Evolutionary conservation across 257 asterid genomes (phyloP).

Genomic region (Dorcoceras hygrometricum): DNA sequence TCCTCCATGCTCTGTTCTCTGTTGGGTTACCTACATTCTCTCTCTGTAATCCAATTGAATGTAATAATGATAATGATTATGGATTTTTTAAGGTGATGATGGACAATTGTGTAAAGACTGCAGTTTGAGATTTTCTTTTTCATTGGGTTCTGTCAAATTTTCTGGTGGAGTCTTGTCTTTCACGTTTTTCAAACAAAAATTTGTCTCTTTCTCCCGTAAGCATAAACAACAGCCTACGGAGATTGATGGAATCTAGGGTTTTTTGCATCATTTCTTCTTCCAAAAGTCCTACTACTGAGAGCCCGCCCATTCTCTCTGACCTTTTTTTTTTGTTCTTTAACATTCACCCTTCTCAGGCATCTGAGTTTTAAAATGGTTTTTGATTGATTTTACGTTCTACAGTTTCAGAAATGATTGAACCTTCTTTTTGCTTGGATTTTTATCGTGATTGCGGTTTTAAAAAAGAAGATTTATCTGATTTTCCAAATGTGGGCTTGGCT

Average conservation of each 20-base stretch:
- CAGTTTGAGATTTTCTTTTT: conserved; percentile 18
- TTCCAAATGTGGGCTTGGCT: conserved; percentile 19
- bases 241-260: conserved; percentile 61
- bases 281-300: conserved; percentile 37
- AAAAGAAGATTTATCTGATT: conserved; percentile 10
- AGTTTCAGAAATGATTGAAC: conserved; percentile 2
- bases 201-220: conserved; percentile 1
- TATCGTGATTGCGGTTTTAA: conserved; percentile 15
- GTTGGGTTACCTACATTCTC: conserved; percentile 4
- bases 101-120: too few species aligned
- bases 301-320: conserved; percentile 35
- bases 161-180: conserved; percentile 59
- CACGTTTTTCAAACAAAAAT: conserved; percentile 53
- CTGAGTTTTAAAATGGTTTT: background rate
- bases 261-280: conserved; percentile 24
- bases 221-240: conserved; percentile 4
- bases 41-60: conserved; percentile 21
- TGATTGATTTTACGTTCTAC: conserved; percentile 2
- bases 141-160: conserved; percentile 34
- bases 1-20: too few species aligned
- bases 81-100: conserved; percentile 22
- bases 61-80: too few species aligned
- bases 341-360: conserved; percentile 19
- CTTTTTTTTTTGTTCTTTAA: conserved; percentile 10
- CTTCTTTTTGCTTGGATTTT: conserved; percentile 23